A percentile compares a stretch with the other conserved stretches of the same genome.
These are phyloP conservation scores for Talaromyces sp. DNA, from an alignment of 2,329 filamentous ascomycete genomes.

Conservation along the genomic window DNA sequence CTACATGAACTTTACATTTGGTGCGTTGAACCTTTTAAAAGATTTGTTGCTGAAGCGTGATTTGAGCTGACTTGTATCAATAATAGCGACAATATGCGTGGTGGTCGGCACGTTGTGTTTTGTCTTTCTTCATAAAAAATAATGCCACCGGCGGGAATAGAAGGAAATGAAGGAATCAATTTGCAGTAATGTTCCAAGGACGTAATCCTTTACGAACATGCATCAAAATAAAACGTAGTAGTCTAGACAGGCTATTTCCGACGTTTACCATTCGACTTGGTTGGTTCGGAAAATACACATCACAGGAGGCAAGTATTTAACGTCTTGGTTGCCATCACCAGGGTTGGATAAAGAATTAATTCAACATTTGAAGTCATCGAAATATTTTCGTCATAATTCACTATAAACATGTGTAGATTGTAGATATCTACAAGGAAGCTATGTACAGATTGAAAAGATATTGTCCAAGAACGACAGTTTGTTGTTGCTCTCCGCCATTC, in stretches of 20 bases:
- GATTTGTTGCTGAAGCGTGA: neutral
- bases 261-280: neutral
- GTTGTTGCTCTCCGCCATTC: neutral
- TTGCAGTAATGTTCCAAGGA: too few species aligned
- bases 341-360: neutral
- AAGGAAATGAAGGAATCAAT: neutral
- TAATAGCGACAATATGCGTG: neutral
- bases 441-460: neutral
- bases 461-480: neutral
- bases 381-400: neutral
- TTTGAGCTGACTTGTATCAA: neutral
- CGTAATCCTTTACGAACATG: too few species aligned
- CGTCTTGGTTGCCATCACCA: neutral
- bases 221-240: neutral
- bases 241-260: too few species aligned
- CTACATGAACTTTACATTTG: slow-evolving; percentile 9
- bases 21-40: neutral
- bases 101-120: slow-evolving; percentile 1
- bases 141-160: neutral
- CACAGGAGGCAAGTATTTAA: neutral
- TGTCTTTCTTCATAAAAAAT: slow-evolving; percentile 5
- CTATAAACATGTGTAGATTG: neutral
- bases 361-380: neutral
- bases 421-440: neutral
- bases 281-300: neutral